phyloP scores from a whole-genome alignment of 176 grass and related monocot genomes.

The Avena atlantica region DNA sequence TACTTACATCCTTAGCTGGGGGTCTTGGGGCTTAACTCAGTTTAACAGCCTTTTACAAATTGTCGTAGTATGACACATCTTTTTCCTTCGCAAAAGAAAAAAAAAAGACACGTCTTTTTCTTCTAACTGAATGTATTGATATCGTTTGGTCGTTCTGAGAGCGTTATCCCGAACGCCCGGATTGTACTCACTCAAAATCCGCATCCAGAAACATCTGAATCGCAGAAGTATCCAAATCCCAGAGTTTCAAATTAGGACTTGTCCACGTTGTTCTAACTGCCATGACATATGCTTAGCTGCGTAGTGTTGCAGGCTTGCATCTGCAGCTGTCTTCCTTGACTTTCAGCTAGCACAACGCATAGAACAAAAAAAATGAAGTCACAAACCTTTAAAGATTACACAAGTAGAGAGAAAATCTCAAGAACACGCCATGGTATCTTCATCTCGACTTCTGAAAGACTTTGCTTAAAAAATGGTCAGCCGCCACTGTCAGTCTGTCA shows the following conservation, averaged over 20 bases:
- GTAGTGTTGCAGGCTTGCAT: neutral
- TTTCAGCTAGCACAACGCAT: neutral
- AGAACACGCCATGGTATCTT: slow-evolving; percentile 21
- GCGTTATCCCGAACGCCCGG: neutral
- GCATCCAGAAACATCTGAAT: neutral
- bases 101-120: too few species aligned
- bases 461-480: slow-evolving; percentile 15
- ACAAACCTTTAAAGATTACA: neutral
- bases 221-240: neutral
- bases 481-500: neutral
- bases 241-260: slow-evolving; percentile 5
- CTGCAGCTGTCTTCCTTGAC: slow-evolving; percentile 10
- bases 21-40: too few species aligned
- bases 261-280: neutral
- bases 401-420: slow-evolving; percentile 18
- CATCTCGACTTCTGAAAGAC: neutral
- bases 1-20: too few species aligned
- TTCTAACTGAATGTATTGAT: too few species aligned
- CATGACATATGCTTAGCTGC: neutral
- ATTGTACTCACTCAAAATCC: neutral
- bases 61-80: too few species aligned
- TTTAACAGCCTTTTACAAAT: too few species aligned
- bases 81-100: too few species aligned
- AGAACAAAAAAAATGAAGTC: neutral
- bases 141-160: neutral